Base-by-base conservation (phyloP, 1,139 yeast species). In the Geotrichum carabidarum region DNA sequence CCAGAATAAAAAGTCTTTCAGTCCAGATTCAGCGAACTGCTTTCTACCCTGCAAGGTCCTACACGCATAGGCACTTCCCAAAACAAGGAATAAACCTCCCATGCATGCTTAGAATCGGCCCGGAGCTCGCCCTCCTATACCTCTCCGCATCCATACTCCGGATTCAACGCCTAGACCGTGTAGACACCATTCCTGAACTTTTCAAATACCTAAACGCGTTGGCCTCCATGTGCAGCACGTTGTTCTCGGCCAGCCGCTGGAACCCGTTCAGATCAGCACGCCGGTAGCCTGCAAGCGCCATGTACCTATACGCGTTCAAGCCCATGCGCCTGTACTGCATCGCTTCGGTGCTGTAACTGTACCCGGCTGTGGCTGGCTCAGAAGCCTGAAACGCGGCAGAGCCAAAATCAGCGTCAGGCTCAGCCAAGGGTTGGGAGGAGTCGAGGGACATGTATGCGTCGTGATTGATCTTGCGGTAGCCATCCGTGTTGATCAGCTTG, bases 381-480 rank as follows among this genome's bases (percentile, higher is more conserved):
- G 12, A 12, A 7, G 3, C 5, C 27, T 34, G 37, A 7, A 11
- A 12, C 4, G 37, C 12, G 3, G 14, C 6, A 4, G 4, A n/a
- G 27, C 5, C 27, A 34, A 34, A 11, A 12, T 17, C 4, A 6
- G 18, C 15, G 4, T 37, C 40, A 37, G 40, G 18, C 2, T 17
- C 40, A 37, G 40, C 15, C 40, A 37, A 37, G 40, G n/a, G 15
- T 14, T 37, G 15, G n/a, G 40, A 15, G 1, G 47, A 14, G 27
- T 49, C 52, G 8, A 49, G 41, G 27, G 18, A 35, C 17, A 47
- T 30, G 14, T 49, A 49, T 4, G 52, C 47, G 18, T 49, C 52
- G n/a, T 49, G 47, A n/a, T 49, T 49, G 18, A 49, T 22, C 27
- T 49, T 41, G 22, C 52, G 47, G 27, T 40, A 42, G 14, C 35